Percentiles rank a stretch among this genome's conserved stretches.
Conservation (phyloP, 2,329 filamentous ascomycete species). For the Emmonsia crescens region DNA sequence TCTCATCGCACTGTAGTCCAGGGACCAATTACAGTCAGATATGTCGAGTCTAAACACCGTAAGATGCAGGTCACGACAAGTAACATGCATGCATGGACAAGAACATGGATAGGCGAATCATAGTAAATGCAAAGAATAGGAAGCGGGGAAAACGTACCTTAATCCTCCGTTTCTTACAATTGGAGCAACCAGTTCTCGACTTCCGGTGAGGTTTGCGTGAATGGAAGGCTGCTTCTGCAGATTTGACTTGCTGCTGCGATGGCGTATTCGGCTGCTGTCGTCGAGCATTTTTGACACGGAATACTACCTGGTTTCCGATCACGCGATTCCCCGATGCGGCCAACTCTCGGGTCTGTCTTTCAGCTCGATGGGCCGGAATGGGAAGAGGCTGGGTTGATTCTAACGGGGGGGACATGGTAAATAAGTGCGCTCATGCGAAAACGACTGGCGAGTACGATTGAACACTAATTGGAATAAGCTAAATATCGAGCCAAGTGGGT, state of each 20-base stretch:
- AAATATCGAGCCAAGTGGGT: not conserved
- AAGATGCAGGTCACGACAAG: not conserved
- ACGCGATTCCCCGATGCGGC: conserved; percentile 7
- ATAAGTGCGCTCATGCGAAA: not conserved
- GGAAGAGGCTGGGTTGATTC: not conserved
- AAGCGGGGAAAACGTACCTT: conserved; percentile 20
- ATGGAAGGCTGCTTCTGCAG: conserved; percentile 17
- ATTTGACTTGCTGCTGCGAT: not conserved
- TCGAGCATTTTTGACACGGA: conserved; percentile 10
- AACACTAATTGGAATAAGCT: not conserved
- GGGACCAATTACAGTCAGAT: not conserved
- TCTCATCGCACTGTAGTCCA: conserved; percentile 24
- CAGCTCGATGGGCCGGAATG: not conserved
- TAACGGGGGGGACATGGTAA: not conserved
- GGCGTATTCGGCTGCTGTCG: not conserved
- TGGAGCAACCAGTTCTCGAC: conserved; percentile 24
- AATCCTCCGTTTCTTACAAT: conserved; percentile 26
- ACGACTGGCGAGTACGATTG: not conserved
- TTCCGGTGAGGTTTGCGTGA: conserved; percentile 25
- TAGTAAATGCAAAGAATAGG: not conserved
- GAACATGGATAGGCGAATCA: not conserved
- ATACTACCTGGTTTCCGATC: conserved; percentile 13
- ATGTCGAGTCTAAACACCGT: not conserved
- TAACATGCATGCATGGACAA: not conserved
- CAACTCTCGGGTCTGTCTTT: not conserved